Evolutionary conservation across 768 basidiomycete genomes (phyloP), one percentile per base, ranked within the genome.

Genomic region (Dacryopinax primogenitus): DNA sequence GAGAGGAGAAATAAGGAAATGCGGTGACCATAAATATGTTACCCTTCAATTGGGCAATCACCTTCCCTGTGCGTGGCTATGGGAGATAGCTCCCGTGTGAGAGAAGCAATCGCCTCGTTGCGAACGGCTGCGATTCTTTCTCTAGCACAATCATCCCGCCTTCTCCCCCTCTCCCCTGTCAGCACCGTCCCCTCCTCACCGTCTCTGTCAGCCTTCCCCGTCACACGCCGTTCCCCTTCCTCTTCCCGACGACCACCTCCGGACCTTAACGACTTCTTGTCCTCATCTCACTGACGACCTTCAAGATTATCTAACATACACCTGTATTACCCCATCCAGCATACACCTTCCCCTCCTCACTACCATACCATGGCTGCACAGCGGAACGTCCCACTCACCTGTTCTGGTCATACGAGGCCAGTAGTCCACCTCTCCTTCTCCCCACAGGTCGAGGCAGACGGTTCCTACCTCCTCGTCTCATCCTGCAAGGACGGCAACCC

Each of bases 401-500:
- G 74, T 65, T 74, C 73, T 4, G 77, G 77, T 18, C 78, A 80
- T 69, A 79, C 78, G 6, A 69, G 79, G 36, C 78, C 79, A 0
- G 90, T 98, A 71, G 92, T 90, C 33, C 91, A 96, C 74, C 86
- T 98, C 68, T 91, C 92, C 64, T 97, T 96, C 78, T 94, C 92
- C 26, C 78, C 84, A 15, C 82, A 90, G 68, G 84, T 66, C 11
- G 67, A 91, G 73, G 82, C 91, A 26, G 94, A 97, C 76, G 83
- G 84, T 68, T 84, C 86, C 45, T 98, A 87, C 76, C 79, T 97
- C 68, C 82, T 99, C 68, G 88, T 97, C 72, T 97, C 94, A 65
- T 89, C 90, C 71, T 98, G 96, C 80, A 99, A 98, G 77, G 96
- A 98, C 81, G 96, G 96, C 34, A 97, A 92, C 71, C 94, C 92